A percentile compares a stretch with the other conserved stretches of the same genome.
These are phyloP conservation scores for Zalaria obscura DNA, from an alignment of 2,329 filamentous ascomycete genomes.

Conservation along the genomic window DNA sequence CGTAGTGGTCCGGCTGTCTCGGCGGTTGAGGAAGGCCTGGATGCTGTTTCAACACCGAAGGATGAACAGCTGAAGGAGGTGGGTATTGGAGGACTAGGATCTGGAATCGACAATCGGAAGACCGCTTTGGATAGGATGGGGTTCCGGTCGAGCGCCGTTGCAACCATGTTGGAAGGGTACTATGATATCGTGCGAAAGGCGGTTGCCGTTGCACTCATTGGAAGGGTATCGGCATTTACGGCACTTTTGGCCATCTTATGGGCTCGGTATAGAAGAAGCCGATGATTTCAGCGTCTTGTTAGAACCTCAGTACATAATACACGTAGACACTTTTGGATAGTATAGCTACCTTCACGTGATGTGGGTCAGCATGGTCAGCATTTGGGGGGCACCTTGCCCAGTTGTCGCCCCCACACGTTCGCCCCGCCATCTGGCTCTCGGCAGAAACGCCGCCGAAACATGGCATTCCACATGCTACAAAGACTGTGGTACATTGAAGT, in stretches of 20 bases:
- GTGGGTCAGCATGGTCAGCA: too few species aligned
- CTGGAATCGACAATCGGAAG: neutral
- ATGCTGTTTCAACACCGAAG: conserved; percentile 10
- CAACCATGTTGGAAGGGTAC: conserved; percentile 37
- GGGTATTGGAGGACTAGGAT: conserved; percentile 3
- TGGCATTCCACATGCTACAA: too few species aligned
- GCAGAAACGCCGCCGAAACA: too few species aligned
- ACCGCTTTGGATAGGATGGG: neutral
- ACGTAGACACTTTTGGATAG: too few species aligned
- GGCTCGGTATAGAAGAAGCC: neutral
- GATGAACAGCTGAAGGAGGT: conserved; percentile 2
- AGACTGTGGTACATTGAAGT: too few species aligned
- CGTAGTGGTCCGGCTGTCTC: conserved; percentile 2
- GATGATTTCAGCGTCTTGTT: too few species aligned
- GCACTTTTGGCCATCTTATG: conserved; percentile 5
- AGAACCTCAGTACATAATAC: too few species aligned
- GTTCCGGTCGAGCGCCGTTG: conserved; percentile 21
- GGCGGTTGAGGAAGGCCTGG: conserved; percentile 13
- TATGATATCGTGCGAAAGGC: conserved; percentile 35
- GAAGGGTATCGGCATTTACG: conserved; percentile 13
- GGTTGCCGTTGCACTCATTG: conserved; percentile 28
- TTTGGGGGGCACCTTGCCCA: too few species aligned
- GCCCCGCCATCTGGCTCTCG: too few species aligned
- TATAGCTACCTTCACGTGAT: too few species aligned
- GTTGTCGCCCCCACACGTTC: too few species aligned